Base-by-base conservation (phyloP, 1,284 basidiomycete genomes). In the Papiliotrema laurentii region DNA sequence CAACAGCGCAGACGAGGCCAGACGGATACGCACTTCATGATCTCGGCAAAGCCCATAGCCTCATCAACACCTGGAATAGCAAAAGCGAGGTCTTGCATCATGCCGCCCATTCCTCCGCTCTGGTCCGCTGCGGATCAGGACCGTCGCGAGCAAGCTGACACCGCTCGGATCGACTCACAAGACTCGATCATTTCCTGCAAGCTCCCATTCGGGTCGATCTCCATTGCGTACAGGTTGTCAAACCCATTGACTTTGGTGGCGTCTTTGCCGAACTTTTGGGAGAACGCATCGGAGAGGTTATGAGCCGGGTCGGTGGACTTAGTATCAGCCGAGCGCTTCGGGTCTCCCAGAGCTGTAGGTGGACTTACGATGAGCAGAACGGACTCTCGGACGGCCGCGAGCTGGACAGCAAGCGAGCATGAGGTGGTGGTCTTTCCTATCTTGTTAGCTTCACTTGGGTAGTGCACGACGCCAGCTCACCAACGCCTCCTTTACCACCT, bases 71-170 rank as follows among this genome's bases (percentile, higher is more conserved):
- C 94, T 0, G 94, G 94, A 54, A 99, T 98, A 1, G 96, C 93
- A 66, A 98, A 99, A 0, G 94, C 96, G 34, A 98, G 80, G 75
- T 98, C 94, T 73, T 98, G 94, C 91, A 98, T 97, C 89, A 99
- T 97, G 56, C 87, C 85, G 30, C 91, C 91, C 93, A 98, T 97
- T 79, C 90, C 47, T 13, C 91, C 92, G 40, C 75, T 60, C 38
- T 63, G 61, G 47, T 67, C 64, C n/a, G 63, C 64, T 67, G 34
- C 2, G 5, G 83, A 69, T 96, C 91, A 56, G 89, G n/a, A n/a
- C n/a, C n/a, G n/a, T n/a, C n/a, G n/a, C n/a, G n/a, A n/a, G n/a
- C n/a, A n/a, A n/a, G n/a, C n/a, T n/a, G n/a, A n/a, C n/a, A n/a
- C n/a, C n/a, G n/a, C n/a, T n/a, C 42, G 25, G 10, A 37, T 43